Evolutionary conservation across 805 yeast genomes (phyloP).

Genomic region (Candida alai): DNA sequence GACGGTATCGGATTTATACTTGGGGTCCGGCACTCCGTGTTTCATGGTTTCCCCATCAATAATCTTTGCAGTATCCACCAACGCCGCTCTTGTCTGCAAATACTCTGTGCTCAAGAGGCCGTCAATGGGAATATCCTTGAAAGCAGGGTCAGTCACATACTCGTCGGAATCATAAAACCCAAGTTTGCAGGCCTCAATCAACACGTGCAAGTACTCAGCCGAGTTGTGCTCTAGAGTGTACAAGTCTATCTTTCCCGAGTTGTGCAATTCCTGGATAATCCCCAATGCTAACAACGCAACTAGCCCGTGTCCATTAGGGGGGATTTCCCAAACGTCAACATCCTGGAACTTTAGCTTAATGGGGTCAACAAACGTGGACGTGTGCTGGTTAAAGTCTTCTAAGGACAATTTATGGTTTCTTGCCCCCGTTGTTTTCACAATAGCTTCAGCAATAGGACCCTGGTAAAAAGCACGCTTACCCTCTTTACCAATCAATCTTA

Average conservation of each 20-base stretch:
- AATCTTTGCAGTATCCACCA: slow-evolving; percentile 39
- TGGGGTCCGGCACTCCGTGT: slow-evolving; percentile 55
- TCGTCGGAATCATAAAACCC: slow-evolving; percentile 75
- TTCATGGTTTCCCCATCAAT: slow-evolving; percentile 39
- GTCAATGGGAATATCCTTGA: slow-evolving; percentile 33
- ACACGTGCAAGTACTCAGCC: slow-evolving; percentile 60
- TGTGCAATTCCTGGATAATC: slow-evolving; percentile 52
- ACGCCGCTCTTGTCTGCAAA: slow-evolving; percentile 46
- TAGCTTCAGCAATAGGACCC: slow-evolving; percentile 66
- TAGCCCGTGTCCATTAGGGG: slow-evolving; percentile 81
- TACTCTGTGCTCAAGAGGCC: slow-evolving; percentile 47
- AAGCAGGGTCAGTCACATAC: slow-evolving; percentile 60
- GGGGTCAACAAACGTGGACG: slow-evolving; percentile 64
- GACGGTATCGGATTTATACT: slow-evolving; percentile 65
- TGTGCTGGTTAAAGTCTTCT: slow-evolving; percentile 56
- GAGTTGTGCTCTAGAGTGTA: slow-evolving; percentile 56
- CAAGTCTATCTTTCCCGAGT: slow-evolving; percentile 39
- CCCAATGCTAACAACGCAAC: slow-evolving; percentile 74
- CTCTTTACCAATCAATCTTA: slow-evolving; percentile 45
- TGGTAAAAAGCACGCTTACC: slow-evolving; percentile 69
- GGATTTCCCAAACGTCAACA: slow-evolving; percentile 67
- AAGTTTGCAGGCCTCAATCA: slow-evolving; percentile 69
- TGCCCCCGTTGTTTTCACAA: slow-evolving; percentile 47
- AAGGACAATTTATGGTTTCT: slow-evolving; percentile 55
- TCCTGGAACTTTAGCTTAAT: slow-evolving; percentile 51